Conservation (phyloP, 345 rosid species). For the Brassica juncea region DNA sequence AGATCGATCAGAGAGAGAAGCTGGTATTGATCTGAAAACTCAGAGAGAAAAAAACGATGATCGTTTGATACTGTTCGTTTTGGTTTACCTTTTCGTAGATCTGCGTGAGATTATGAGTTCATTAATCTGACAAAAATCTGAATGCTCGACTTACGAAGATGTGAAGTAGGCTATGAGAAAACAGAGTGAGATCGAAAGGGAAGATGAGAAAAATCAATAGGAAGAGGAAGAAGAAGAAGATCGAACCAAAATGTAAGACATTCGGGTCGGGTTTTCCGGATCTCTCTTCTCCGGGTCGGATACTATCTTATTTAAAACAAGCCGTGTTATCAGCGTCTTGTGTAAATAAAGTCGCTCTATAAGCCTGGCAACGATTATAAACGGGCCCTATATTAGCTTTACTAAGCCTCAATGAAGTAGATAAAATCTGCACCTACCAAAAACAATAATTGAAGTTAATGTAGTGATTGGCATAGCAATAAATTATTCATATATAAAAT, state of each 20-base stretch:
- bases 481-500: no score
- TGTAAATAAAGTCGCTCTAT: not conserved
- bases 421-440: no score
- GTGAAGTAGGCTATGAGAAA: not conserved
- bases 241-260: slow-evolving; percentile 10
- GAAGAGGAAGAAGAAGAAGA: slow-evolving; percentile 3
- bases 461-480: no score
- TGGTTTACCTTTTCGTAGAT: slow-evolving; percentile 36
- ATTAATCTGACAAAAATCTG: slow-evolving; percentile 12
- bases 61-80: slow-evolving; percentile 9
- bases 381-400: not conserved
- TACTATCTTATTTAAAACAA: not conserved
- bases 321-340: not conserved
- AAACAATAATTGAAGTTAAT: no score
- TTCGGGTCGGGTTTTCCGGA: slow-evolving; percentile 27
- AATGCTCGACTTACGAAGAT: not conserved
- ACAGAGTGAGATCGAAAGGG: slow-evolving; percentile 29
- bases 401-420: not conserved
- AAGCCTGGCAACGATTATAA: not conserved
- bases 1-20: slow-evolving; percentile 27
- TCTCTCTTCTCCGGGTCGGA: slow-evolving; percentile 24
- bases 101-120: slow-evolving; percentile 25
- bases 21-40: slow-evolving; percentile 29
- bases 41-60: not conserved
- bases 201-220: slow-evolving; percentile 15